phyloP scores from a whole-genome alignment of 1,284 basidiomycete genomes.

The Apiotrichum mycotoxinovorans region DNA sequence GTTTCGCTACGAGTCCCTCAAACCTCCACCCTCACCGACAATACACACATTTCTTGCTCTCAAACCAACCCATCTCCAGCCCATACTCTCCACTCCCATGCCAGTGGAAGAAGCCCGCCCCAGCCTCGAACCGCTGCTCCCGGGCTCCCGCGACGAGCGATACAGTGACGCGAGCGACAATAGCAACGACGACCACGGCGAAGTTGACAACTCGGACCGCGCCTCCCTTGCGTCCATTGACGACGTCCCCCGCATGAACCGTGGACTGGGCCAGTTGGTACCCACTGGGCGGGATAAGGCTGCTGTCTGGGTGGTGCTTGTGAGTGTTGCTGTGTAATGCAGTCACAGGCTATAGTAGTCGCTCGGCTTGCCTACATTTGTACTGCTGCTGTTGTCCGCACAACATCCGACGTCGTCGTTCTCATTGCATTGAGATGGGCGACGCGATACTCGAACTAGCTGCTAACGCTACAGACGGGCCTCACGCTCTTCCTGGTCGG shows the following conservation, averaged over 20 bases:
- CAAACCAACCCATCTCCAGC: not conserved
- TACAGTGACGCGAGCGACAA: not conserved
- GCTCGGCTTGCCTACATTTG: too few relatives aligned
- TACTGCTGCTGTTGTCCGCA: too few relatives aligned
- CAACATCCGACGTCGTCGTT: too few relatives aligned
- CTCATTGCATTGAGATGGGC: too few relatives aligned
- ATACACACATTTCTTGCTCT: too few relatives aligned
- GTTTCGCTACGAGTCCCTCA: too few relatives aligned
- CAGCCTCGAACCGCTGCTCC: constrained; percentile 1
- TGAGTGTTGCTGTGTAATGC: not conserved
- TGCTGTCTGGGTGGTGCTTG: not conserved
- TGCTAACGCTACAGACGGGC: too few relatives aligned
- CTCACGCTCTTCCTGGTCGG: constrained; percentile 36
- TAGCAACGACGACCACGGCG: not conserved
- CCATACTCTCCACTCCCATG: not conserved
- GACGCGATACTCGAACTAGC: too few relatives aligned
- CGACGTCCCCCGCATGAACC: not conserved
- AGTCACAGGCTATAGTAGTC: too few relatives aligned
- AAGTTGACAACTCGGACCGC: not conserved
- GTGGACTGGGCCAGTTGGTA: constrained; percentile 6
- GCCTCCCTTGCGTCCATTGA: not conserved
- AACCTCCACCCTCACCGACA: too few relatives aligned
- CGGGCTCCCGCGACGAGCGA: not conserved
- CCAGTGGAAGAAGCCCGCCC: not conserved
- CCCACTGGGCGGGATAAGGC: constrained; percentile 20